These are phyloP conservation scores for Begonia peltatifolia DNA, from an alignment of 306 rosid species.

Conservation along the genomic window DNA sequence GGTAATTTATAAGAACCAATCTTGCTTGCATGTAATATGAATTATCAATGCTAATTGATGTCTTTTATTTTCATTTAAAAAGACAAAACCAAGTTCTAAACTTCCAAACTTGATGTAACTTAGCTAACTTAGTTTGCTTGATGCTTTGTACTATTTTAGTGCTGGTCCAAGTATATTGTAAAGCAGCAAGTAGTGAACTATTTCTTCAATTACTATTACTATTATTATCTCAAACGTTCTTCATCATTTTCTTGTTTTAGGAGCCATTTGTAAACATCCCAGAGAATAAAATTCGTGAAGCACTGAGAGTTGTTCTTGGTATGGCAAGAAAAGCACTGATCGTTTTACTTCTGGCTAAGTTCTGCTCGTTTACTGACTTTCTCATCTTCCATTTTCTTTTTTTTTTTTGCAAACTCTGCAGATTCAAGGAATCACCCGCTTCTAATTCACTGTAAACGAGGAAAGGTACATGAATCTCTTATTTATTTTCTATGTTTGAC, in stretches of 20 bases:
- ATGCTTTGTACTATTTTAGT: too few species aligned
- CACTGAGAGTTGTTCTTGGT: constrained; percentile 85
- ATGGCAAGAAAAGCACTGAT: constrained; percentile 1
- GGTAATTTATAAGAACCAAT: too few species aligned
- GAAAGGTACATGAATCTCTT: constrained; percentile 40
- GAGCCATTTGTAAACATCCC: constrained; percentile 97
- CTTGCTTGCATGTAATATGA: too few species aligned
- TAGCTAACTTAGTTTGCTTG: too few species aligned
- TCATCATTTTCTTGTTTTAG: constrained; percentile 27
- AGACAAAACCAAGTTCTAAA: too few species aligned
- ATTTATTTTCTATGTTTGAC: neutral
- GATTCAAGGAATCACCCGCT: constrained; percentile 90
- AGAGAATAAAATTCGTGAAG: constrained; percentile 76
- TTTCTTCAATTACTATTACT: too few species aligned
- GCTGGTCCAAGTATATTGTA: too few species aligned
- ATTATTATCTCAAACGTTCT: too few species aligned
- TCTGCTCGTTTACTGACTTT: neutral
- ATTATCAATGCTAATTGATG: too few species aligned
- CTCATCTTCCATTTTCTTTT: constrained; percentile 6
- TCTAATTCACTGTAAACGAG: constrained; percentile 90
- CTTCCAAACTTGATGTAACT: too few species aligned
- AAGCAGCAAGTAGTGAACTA: too few species aligned
- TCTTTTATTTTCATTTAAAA: too few species aligned
- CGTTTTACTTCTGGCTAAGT: neutral
- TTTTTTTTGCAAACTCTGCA: constrained; percentile 22